Evolutionary conservation across 768 basidiomycete species (phyloP).

Genomic region (Dioszegia aurantiaca): DNA sequence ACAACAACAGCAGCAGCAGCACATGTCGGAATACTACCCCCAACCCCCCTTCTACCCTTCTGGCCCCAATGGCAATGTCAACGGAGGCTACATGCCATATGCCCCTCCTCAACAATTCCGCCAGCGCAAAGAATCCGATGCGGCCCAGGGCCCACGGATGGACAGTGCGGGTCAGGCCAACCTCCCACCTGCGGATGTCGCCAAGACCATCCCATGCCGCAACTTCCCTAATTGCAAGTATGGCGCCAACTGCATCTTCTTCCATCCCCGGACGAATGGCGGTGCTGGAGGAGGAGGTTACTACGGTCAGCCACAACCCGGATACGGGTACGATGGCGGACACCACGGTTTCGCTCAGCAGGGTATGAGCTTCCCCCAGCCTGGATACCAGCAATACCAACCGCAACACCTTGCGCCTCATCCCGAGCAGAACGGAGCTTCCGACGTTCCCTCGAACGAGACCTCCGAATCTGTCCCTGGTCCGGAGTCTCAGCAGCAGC

Average conservation of each 20-base stretch:
- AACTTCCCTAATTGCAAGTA: slow-evolving; percentile 54
- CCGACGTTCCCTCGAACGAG: background rate
- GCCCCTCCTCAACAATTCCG: slow-evolving; percentile 15
- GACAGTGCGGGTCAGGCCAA: slow-evolving; percentile 21
- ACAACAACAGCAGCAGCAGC: background rate
- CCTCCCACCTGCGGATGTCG: slow-evolving; percentile 51
- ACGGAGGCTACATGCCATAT: slow-evolving; percentile 24
- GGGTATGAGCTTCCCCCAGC: slow-evolving; percentile 6
- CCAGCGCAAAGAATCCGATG: slow-evolving; percentile 6
- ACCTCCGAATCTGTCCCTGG: background rate
- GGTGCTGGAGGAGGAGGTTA: background rate
- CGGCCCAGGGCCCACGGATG: background rate
- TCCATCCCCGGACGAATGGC: slow-evolving; percentile 43
- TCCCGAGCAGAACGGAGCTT: no score
- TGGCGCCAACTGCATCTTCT: slow-evolving; percentile 51
- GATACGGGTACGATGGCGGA: slow-evolving; percentile 27
- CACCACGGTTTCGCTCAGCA: slow-evolving; percentile 20
- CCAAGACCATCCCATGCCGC: slow-evolving; percentile 52
- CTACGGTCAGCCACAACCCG: slow-evolving; percentile 21
- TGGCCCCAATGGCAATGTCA: slow-evolving; percentile 12
- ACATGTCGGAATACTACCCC: slow-evolving; percentile 31
- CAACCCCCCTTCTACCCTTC: slow-evolving; percentile 26
- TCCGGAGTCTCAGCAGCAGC: no score
- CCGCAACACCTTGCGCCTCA: background rate
- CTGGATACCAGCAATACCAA: slow-evolving; percentile 2